Base-by-base conservation (phyloP, 1,284 basidiomycete species). In the Puccinia novopanici region DNA sequence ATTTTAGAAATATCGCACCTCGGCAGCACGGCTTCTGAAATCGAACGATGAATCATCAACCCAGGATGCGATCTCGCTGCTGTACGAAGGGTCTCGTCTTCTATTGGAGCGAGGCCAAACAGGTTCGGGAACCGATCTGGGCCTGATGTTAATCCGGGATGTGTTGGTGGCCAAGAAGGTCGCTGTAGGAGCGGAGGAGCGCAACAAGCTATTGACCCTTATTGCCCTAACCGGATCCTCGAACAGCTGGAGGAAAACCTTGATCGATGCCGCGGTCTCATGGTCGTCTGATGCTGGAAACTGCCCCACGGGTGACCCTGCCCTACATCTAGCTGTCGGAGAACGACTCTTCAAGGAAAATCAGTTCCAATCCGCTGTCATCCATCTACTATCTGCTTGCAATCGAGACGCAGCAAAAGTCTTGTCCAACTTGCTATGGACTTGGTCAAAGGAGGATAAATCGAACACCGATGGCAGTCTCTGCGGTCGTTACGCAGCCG, bases 111-210 rank as follows among this genome's bases (percentile, higher is more conserved):
- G 75, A 30, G 61, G 42, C 1, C 75, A 77, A 67, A 54, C 59
- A 5, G 75, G 75, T 8, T 77, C 75, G 54, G 75, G 75, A 5
- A 77, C 75, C 12, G 75, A 77, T 24, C 63, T 77, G 12, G 75
- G 61, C 19, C 63, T 77, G 61, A 77, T 77, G 75, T 68, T 77
- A 40, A 77, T 77, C 34, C 75, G 75, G 27, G 75, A 77, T 27
- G 61, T 77, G 17, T 34, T 42, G 27, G 61, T 77, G 10, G 61
- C 75, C 4, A 50, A 63, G 27, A 63, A 59, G 24, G n/a, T 50
- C 19, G 17, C n/a, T 19, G 52, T 37, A 4, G 59, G 55, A 67
- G 27, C 27, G 24, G 75, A 77, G 9, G 75, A 77, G 54, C 40
- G 63, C 2, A 54, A 67, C 63, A 77, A 77, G 50, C 30, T 77